Evolutionary conservation across 2,329 filamentous ascomycete species (phyloP).

Genomic region (Stachybotrys chlorohalonatus): DNA sequence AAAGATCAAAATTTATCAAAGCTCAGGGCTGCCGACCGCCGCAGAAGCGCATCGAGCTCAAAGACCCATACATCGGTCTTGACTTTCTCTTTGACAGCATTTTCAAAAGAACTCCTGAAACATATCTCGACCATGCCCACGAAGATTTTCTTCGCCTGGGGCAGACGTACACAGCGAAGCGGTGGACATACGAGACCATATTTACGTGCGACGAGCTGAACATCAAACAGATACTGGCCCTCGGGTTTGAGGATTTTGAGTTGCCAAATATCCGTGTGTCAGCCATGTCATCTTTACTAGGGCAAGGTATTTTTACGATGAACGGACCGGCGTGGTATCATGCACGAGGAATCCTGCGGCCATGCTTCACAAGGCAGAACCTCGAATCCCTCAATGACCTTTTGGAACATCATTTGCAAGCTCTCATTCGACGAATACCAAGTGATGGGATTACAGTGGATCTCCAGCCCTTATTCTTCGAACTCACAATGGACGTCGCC

Average conservation of each 20-base stretch:
- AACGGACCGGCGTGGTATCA: constrained; percentile 38
- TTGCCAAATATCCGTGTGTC: constrained; percentile 25
- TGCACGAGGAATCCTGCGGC: constrained; percentile 26
- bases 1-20: constrained; percentile 8
- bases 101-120: constrained; percentile 13
- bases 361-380: constrained; percentile 23
- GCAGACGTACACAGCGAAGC: constrained; percentile 20
- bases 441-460: constrained; percentile 19
- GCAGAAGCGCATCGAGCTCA: constrained; percentile 13
- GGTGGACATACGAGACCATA: constrained; percentile 22
- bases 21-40: constrained; percentile 13
- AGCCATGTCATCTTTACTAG: constrained; percentile 30
- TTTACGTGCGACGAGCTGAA: constrained; percentile 39
- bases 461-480: constrained; percentile 36
- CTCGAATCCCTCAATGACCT: constrained; percentile 15
- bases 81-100: constrained; percentile 23
- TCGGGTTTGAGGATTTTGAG: constrained; percentile 40
- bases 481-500: constrained; percentile 35
- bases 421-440: constrained; percentile 26
- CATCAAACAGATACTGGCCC: constrained; percentile 44
- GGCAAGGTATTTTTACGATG: constrained; percentile 37
- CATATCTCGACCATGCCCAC: constrained; percentile 18
- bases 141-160: constrained; percentile 17
- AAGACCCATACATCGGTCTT: constrained; percentile 21
- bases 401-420: constrained; percentile 23